phyloP scores from a whole-genome alignment of 2,329 filamentous ascomycete species.

The Sporothrix globosa region DNA sequence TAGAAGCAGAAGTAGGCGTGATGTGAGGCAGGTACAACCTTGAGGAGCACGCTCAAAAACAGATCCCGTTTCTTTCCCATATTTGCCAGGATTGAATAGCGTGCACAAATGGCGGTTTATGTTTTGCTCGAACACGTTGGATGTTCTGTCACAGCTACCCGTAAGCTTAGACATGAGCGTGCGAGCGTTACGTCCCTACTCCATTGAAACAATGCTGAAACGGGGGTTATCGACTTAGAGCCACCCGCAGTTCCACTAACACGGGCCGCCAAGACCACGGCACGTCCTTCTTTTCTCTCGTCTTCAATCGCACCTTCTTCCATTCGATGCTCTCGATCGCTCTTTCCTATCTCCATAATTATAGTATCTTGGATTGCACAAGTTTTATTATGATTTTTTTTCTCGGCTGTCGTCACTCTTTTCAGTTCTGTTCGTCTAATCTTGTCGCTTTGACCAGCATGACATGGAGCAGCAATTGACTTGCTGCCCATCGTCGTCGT shows the following conservation, averaged over 20 bases:
- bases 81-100: neutral
- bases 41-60: too few species aligned
- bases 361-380: neutral
- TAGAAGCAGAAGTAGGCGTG: too few species aligned
- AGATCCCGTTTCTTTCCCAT: neutral
- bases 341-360: neutral
- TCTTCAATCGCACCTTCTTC: neutral
- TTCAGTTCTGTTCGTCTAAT: conserved; percentile 1
- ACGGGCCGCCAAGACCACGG: neutral
- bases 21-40: too few species aligned
- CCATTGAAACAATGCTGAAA: conserved; percentile 22
- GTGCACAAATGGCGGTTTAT: neutral
- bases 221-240: neutral
- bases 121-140: neutral
- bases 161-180: neutral
- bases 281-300: neutral
- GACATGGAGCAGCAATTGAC: conserved; percentile 8
- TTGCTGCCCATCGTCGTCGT: neutral
- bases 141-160: neutral
- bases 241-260: neutral
- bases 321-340: neutral
- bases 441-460: neutral
- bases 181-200: conserved; percentile 5
- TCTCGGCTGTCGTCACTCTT: neutral
- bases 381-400: too few species aligned